Evolutionary conservation across 2,329 filamentous ascomycete species (phyloP).

Genomic region (Epichloe bromicola): DNA sequence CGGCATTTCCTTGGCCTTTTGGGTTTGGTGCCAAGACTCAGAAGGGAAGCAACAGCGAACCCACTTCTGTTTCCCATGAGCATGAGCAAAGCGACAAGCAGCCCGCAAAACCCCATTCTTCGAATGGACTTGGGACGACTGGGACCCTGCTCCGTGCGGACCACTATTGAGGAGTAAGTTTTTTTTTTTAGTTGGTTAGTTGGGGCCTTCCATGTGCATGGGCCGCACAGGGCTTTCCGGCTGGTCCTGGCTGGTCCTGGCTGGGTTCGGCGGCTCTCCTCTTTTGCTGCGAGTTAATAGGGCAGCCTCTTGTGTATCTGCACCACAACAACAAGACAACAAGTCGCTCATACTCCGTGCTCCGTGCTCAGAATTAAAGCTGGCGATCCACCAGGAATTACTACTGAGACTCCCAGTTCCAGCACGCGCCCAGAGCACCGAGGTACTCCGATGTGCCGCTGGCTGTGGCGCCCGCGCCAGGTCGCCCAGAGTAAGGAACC

Average conservation of each 20-base stretch:
- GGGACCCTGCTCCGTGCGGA: too few species aligned
- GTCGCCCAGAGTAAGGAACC: neutral
- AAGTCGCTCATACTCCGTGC: conserved; percentile 3
- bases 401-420: neutral
- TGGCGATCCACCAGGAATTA: neutral
- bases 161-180: too few species aligned
- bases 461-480: neutral
- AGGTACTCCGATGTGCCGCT: conserved; percentile 2
- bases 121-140: too few species aligned
- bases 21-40: neutral
- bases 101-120: neutral
- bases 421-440: neutral
- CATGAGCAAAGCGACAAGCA: conserved; percentile 1
- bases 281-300: too few species aligned
- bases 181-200: too few species aligned
- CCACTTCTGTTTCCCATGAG: conserved; percentile 5
- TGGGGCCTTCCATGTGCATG: neutral
- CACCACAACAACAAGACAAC: neutral
- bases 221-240: neutral
- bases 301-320: neutral
- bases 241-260: neutral
- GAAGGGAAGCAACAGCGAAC: conserved; percentile 6
- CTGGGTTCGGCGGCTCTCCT: neutral
- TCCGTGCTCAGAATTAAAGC: too few species aligned
- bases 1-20: conserved; percentile 6